Conservation (phyloP, 805 yeast genomes). For the Candida arabinofermentans region DNA sequence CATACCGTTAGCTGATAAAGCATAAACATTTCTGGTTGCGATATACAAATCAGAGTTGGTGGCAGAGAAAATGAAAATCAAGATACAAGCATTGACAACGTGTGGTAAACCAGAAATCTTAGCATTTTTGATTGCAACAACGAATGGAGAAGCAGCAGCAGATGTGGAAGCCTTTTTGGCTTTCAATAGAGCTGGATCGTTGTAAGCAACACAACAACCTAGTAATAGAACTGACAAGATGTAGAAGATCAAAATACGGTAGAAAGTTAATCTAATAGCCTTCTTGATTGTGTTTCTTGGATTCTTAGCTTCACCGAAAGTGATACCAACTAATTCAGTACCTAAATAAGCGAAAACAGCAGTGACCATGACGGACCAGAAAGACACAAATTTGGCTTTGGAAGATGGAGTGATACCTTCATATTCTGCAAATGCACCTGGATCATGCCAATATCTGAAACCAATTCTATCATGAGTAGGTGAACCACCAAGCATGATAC, state of each 20-base stretch:
- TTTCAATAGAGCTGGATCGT: constrained; percentile 38
- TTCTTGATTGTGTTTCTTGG: constrained; percentile 49
- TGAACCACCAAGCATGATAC: constrained; percentile 74
- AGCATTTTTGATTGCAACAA: constrained; percentile 71
- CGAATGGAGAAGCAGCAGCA: constrained; percentile 81
- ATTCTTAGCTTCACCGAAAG: constrained; percentile 44
- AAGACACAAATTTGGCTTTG: constrained; percentile 48
- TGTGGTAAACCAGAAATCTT: constrained; percentile 64
- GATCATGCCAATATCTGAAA: constrained; percentile 41
- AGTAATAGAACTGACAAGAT: constrained; percentile 47
- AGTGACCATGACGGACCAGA: constrained; percentile 49
- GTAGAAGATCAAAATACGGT: constrained; percentile 52
- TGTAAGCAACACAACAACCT: constrained; percentile 55
- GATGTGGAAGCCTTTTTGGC: constrained; percentile 45
- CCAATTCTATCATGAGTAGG: constrained; percentile 63
- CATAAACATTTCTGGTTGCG: constrained; percentile 72
- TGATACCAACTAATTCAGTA: constrained; percentile 47
- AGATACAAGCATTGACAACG: constrained; percentile 71
- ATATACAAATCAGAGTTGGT: constrained; percentile 76
- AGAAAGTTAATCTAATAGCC: constrained; percentile 50
- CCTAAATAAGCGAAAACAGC: constrained; percentile 50
- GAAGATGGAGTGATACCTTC: constrained; percentile 38
- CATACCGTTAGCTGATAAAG: constrained; percentile 66
- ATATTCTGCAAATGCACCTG: constrained; percentile 40
- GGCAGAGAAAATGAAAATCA: constrained; percentile 76